phyloP scores from a whole-genome alignment of 2,329 filamentous ascomycete genomes.

The Xenosphaeropsis pyriputrescens region DNA sequence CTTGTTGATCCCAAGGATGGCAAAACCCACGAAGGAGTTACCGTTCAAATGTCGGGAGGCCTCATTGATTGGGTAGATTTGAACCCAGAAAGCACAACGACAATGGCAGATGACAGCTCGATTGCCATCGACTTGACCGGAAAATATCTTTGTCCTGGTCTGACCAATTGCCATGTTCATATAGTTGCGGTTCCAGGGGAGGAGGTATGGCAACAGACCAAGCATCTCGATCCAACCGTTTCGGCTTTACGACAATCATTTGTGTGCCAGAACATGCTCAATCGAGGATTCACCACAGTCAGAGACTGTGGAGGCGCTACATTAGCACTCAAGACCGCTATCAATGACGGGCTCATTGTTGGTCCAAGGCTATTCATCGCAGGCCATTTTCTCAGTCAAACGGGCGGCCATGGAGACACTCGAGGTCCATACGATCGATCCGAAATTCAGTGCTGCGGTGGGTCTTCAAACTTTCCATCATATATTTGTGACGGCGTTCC shows the following conservation, averaged over 20 bases:
- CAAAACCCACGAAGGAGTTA: slow-evolving; percentile 13
- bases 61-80: slow-evolving; percentile 15
- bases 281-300: slow-evolving; percentile 40
- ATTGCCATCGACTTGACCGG: slow-evolving; percentile 21
- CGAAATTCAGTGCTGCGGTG: slow-evolving; percentile 21
- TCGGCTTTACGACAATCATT: slow-evolving; percentile 30
- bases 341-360: slow-evolving; percentile 38
- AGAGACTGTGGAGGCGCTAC: slow-evolving; percentile 43
- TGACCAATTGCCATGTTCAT: slow-evolving; percentile 36
- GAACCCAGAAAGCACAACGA: background rate
- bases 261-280: slow-evolving; percentile 32
- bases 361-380: slow-evolving; percentile 41
- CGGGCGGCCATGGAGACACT: slow-evolving; percentile 40
- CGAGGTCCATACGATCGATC: slow-evolving; percentile 25
- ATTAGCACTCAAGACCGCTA: slow-evolving; percentile 38
- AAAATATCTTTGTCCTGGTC: slow-evolving; percentile 30
- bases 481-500: slow-evolving; percentile 37
- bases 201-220: slow-evolving; percentile 19
- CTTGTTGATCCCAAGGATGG: slow-evolving; percentile 25
- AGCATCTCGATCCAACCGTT: slow-evolving; percentile 17
- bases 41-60: slow-evolving; percentile 21
- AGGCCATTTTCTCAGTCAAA: slow-evolving; percentile 37
- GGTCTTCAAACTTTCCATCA: slow-evolving; percentile 23
- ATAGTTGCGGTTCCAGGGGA: slow-evolving; percentile 27
- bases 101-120: background rate